Base-by-base conservation (phyloP, 2,329 filamentous ascomycete genomes). In the Claviceps sp. region DNA sequence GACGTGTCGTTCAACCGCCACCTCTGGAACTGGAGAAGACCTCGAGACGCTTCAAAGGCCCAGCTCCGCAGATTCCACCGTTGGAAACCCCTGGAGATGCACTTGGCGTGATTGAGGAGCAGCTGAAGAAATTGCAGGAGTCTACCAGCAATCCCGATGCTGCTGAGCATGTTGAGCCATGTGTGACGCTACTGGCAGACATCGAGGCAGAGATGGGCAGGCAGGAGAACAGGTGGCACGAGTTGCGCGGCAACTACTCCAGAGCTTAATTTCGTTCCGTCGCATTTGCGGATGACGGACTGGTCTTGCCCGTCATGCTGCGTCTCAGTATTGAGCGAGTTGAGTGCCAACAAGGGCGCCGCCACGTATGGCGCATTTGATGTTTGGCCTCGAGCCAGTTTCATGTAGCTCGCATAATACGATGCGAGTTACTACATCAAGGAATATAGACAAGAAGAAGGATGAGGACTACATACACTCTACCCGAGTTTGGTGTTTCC, bases 181-280 rank as follows among this genome's bases (percentile, higher is more conserved):
- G 72, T 30, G 64, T 76, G 53, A 71, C 69, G 38, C 68, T 82
- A 3, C 66, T 85, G 1, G 74, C 78, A 37, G 75, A 80, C 54
- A 66, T 85, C 1, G 81, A 85, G 60, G 69, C 68, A 55, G 81
- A 85, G 62, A 79, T 84, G 73, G 77, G 74, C 0, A 63, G 72
- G 56, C 76, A 84, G 60, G 78, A 81, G 60, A 71, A 70, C 51
- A 73, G 76, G 56, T 84, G 81, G 81, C 73, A 76, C 52, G 67
- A 73, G 48, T 73, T 83, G 65, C 77, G 78, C 52, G 66, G 73
- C 26, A 72, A 74, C 40, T 61, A 81, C 42, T 66, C 69, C 50
- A 72, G 73, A 52, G 71, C 76, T 42, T 42, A 34, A 11, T 34
- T 34, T 34, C 10, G 30, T 34, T 1, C 30, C 3, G 30, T 34